phyloP scores from a whole-genome alignment of 225 moss, liverwort and hornwort genomes.

The Asterella californica region DNA sequence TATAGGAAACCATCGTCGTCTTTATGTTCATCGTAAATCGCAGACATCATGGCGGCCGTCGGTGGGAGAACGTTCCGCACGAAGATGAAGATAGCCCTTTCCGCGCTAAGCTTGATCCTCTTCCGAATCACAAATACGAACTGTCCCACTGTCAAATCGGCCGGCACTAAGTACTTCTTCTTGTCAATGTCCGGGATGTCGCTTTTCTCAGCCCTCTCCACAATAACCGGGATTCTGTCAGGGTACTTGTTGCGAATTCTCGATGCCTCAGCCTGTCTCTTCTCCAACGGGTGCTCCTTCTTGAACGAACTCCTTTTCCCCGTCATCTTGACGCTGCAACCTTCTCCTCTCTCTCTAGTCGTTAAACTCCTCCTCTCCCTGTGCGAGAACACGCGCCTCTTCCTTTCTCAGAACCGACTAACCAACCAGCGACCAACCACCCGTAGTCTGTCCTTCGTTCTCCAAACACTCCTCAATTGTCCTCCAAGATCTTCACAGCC shows the following conservation, averaged over 20 bases:
- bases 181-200: slow-evolving; percentile 84
- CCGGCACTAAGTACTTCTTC: slow-evolving; percentile 88
- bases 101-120: slow-evolving; percentile 70
- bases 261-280: slow-evolving; percentile 68
- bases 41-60: slow-evolving; percentile 82
- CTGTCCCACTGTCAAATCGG: slow-evolving; percentile 84
- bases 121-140: slow-evolving; percentile 86
- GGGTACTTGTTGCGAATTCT: slow-evolving; percentile 71
- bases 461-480: slow-evolving; percentile 3
- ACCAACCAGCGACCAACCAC: slow-evolving; percentile 18
- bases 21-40: slow-evolving; percentile 80
- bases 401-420: slow-evolving; percentile 30
- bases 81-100: slow-evolving; percentile 77
- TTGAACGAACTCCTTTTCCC: slow-evolving; percentile 68
- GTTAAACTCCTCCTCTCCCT: neutral
- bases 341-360: neutral
- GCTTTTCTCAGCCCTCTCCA: slow-evolving; percentile 75
- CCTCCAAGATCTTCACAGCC: slow-evolving; percentile 12
- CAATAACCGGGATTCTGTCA: slow-evolving; percentile 73
- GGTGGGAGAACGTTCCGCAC: slow-evolving; percentile 81
- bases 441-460: neutral
- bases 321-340: slow-evolving; percentile 29
- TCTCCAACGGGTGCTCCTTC: slow-evolving; percentile 72
- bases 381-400: slow-evolving; percentile 25
- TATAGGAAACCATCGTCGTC: slow-evolving; percentile 86